Evolutionary conservation across 2,329 filamentous ascomycete genomes (phyloP).

Genomic region (Nemania abortiva): DNA sequence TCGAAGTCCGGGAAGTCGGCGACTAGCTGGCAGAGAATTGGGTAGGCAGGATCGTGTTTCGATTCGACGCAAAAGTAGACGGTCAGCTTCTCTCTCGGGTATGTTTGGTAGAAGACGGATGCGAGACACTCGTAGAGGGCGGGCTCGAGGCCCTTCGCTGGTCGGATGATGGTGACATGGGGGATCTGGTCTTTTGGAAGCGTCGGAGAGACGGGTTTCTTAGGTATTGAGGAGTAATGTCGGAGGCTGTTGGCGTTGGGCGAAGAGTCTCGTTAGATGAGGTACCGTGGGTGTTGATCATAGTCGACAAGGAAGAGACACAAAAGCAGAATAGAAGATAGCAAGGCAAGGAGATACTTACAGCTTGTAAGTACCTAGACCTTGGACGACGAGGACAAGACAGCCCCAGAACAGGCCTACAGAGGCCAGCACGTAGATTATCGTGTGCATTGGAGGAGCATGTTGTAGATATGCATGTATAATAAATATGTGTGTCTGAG

Average conservation of each 20-base stretch:
- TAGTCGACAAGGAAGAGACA: background rate
- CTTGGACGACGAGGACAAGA: constrained; percentile 65
- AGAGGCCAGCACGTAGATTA: constrained; percentile 55
- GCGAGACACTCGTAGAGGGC: constrained; percentile 92
- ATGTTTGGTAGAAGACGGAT: constrained; percentile 84
- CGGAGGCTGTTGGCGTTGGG: constrained; percentile 58
- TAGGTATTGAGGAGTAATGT: constrained; percentile 63
- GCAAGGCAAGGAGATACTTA: constrained; percentile 51
- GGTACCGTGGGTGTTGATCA: background rate
- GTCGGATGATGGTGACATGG: constrained; percentile 90
- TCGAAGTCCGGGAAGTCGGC: constrained; percentile 79
- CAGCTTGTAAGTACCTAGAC: constrained; percentile 69
- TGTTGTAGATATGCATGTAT: constrained; percentile 17
- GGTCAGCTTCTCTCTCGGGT: constrained; percentile 80
- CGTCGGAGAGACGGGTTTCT: constrained; percentile 63
- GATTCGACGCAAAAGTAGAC: constrained; percentile 86
- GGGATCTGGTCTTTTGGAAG: constrained; percentile 71
- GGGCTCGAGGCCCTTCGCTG: constrained; percentile 92
- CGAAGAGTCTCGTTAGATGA: constrained; percentile 8
- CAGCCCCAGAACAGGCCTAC: constrained; percentile 66
- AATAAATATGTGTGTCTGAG: background rate
- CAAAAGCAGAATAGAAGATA: background rate
- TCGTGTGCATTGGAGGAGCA: constrained; percentile 47
- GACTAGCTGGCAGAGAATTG: constrained; percentile 77
- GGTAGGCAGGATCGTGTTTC: constrained; percentile 79